Evolutionary conservation across 345 rosid genomes (phyloP), one percentile per base, ranked within the genome.

Genomic region (Populus euphratica): DNA sequence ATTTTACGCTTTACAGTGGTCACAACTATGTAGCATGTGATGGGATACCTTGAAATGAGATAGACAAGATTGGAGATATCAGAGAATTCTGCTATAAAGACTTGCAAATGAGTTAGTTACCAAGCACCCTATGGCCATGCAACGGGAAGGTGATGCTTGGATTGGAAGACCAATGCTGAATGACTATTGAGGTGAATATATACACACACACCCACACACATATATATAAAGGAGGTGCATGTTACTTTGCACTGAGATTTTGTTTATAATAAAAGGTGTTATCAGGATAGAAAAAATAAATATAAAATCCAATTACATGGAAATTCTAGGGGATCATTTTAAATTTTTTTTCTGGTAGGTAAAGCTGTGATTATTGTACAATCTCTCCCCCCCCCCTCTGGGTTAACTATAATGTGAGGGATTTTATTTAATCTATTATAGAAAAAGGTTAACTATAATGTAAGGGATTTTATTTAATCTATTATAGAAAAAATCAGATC

Each of bases 311-410:
- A 65, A 20, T 54, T 39, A 52, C 65, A 78, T 13, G 66, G 74
- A 33, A 72, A 73, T 52, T 76, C 56, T n/a, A 74, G 36, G 36
- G n/a, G 39, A 43, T 21, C 38, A 56, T 69, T 75, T 52, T 73
- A 72, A 49, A 79, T 4, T 62, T 64, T 12, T 69, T 75, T 17
- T 78, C 74, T 69, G 76, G 83, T 85, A 85, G 75, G 87, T 71
- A 68, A 18, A 25, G 73, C 64, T 72, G 70, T 16, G 63, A 47
- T 69, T 38, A 38, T 33, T 0, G 54, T 71, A 63, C 63, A 62
- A 73, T 21, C 18, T 67, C 38, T 35, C n/a, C n/a, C n/a, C n/a
- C n/a, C n/a, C n/a, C n/a, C n/a, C n/a, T n/a, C n/a, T n/a, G n/a
- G 4, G 27, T 56, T 16, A 8, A 50, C 11, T 71, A 17, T 27